Conservation (phyloP, 2,329 filamentous ascomycete species). For the Botryotinia globosa region DNA sequence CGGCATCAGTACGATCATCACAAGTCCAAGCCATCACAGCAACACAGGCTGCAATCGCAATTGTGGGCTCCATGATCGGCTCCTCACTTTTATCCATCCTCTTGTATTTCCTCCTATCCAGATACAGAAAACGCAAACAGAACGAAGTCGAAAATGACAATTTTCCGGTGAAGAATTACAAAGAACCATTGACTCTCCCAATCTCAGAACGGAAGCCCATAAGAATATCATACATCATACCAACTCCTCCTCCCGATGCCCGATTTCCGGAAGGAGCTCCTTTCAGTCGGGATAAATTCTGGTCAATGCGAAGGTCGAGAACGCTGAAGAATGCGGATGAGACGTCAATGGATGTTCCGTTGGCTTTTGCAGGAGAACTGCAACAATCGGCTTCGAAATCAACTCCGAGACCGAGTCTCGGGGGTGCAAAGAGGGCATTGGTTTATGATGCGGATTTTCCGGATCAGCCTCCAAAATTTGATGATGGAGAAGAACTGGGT, state of each 20-base stretch:
- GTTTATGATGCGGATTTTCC: neutral
- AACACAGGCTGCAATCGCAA: neutral
- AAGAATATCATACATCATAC: neutral
- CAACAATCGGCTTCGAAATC: neutral
- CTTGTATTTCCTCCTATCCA: neutral
- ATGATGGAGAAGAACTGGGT: neutral
- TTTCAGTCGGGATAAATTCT: neutral
- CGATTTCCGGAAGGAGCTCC: neutral
- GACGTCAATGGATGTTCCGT: neutral
- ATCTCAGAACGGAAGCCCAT: neutral
- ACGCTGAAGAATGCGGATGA: neutral
- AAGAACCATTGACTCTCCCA: neutral
- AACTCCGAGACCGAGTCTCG: neutral
- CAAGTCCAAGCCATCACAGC: neutral
- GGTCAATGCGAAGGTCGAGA: neutral
- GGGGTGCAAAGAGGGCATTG: neutral
- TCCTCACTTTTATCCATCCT: neutral
- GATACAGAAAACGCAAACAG: neutral
- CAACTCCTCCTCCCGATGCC: neutral
- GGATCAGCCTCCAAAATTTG: neutral
- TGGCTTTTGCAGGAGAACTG: neutral
- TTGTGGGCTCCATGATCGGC: neutral
- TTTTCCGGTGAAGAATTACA: neutral
- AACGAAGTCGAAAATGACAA: neutral
- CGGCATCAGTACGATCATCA: neutral